Conservation (phyloP, 2,329 filamentous ascomycete genomes). For the Penicillium sp. region DNA sequence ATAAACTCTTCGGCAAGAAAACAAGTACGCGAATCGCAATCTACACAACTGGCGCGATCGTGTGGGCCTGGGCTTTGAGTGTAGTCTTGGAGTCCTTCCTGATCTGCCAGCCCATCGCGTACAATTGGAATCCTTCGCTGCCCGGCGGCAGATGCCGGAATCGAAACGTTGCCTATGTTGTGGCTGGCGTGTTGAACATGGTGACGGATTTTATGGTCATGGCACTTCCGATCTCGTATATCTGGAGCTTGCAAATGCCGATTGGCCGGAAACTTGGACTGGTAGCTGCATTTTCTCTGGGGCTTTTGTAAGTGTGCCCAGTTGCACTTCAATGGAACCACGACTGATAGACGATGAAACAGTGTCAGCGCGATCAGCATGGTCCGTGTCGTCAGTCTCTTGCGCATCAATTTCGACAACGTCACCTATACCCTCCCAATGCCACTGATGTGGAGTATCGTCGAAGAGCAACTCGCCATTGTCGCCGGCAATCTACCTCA, state of each 20-base stretch:
- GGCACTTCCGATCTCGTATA: slow-evolving; percentile 20
- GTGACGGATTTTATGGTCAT: slow-evolving; percentile 26
- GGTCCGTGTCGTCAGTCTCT: slow-evolving; percentile 16
- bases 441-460: slow-evolving; percentile 18
- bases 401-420: slow-evolving; percentile 16
- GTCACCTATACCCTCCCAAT: slow-evolving; percentile 15
- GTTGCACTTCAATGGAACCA: no score
- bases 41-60: slow-evolving; percentile 10
- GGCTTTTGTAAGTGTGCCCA: slow-evolving; percentile 27
- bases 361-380: slow-evolving; percentile 23
- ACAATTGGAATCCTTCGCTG: slow-evolving; percentile 14
- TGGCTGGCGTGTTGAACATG: slow-evolving; percentile 19
- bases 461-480: slow-evolving; percentile 20
- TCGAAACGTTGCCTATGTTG: slow-evolving; percentile 14
- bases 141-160: slow-evolving; percentile 15
- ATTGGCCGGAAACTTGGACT: slow-evolving; percentile 19
- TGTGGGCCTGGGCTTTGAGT: slow-evolving; percentile 23
- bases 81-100: slow-evolving; percentile 27
- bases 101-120: slow-evolving; percentile 10
- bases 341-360: no score
- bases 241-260: slow-evolving; percentile 23
- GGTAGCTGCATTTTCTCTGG: slow-evolving; percentile 19
- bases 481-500: slow-evolving; percentile 15
- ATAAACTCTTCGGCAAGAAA: slow-evolving; percentile 28
- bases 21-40: slow-evolving; percentile 25